Percentiles rank a stretch among this genome's conserved stretches.
These are phyloP conservation scores for Sphaceloma murrayae DNA, from an alignment of 2,329 filamentous ascomycete species.

Conservation along the genomic window DNA sequence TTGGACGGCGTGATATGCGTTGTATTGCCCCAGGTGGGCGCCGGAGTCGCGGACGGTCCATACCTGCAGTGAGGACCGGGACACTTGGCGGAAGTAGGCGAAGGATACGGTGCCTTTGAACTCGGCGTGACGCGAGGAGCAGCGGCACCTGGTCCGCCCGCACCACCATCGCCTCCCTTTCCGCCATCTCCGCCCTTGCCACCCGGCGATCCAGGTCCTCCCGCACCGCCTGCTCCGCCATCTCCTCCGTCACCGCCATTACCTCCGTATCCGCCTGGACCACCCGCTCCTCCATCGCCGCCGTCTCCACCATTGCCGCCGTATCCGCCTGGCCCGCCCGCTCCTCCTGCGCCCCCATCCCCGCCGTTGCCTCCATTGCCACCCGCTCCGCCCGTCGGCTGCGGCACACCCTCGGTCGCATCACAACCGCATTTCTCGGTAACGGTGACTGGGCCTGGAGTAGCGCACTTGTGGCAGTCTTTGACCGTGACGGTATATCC, in stretches of 20 bases:
- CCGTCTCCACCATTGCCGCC: conserved; percentile 17
- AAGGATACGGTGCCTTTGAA: conserved; percentile 1
- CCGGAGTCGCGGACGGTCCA: conserved; percentile 1
- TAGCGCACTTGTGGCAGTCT: conserved; percentile 27
- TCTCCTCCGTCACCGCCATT: conserved; percentile 14
- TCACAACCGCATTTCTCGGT: conserved; percentile 31
- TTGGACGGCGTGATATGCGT: conserved; percentile 9
- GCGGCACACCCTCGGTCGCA: conserved; percentile 23
- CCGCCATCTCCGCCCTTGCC: conserved; percentile 15
- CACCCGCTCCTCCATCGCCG: conserved; percentile 5
- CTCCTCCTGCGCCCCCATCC: conserved; percentile 14
- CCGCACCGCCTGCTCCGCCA: conserved; percentile 10
- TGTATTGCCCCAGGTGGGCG: conserved; percentile 5
- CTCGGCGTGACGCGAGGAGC: neutral
- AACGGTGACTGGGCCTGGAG: conserved; percentile 26
- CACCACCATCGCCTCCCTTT: conserved; percentile 14
- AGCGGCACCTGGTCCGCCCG: neutral
- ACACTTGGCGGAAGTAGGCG: neutral
- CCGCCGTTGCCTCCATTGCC: conserved; percentile 19
- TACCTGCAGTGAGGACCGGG: conserved; percentile 9
- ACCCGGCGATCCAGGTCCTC: neutral
- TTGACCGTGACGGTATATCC: conserved; percentile 29
- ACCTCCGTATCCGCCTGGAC: conserved; percentile 7
- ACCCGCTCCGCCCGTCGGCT: conserved; percentile 18
- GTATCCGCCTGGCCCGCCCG: conserved; percentile 5